These are phyloP conservation scores for Exophiala sp. DNA, from an alignment of 2,329 filamentous ascomycete genomes.

Conservation along the genomic window DNA sequence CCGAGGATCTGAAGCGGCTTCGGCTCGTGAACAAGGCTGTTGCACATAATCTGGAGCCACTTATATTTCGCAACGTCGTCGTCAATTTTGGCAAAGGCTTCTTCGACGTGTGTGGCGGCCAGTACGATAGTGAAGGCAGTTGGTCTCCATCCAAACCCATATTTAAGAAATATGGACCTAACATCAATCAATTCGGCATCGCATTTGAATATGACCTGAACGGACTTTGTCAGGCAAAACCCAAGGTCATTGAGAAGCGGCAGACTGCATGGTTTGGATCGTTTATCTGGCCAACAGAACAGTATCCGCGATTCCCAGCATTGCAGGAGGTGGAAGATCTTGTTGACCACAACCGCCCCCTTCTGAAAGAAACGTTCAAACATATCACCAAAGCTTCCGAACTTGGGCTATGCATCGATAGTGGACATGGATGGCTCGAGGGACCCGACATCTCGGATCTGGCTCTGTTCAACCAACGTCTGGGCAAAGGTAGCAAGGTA, in stretches of 20 bases:
- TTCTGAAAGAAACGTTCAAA: slow-evolving; percentile 47
- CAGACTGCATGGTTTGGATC: slow-evolving; percentile 57
- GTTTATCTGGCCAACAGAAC: slow-evolving; percentile 58
- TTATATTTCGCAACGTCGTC: slow-evolving; percentile 58
- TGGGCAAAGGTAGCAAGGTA: slow-evolving; percentile 36
- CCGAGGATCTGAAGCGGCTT: slow-evolving; percentile 54
- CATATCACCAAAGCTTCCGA: slow-evolving; percentile 53
- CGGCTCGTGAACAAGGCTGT: slow-evolving; percentile 58
- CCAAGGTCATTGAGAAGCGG: slow-evolving; percentile 52
- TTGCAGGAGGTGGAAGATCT: slow-evolving; percentile 57
- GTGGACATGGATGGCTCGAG: slow-evolving; percentile 60
- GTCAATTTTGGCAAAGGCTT: slow-evolving; percentile 61
- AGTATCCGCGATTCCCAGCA: slow-evolving; percentile 55
- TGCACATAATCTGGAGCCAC: slow-evolving; percentile 52
- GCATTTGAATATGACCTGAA: slow-evolving; percentile 57
- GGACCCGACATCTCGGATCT: slow-evolving; percentile 54
- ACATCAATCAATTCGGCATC: slow-evolving; percentile 60
- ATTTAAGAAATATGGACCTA: slow-evolving; percentile 57
- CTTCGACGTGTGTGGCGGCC: slow-evolving; percentile 33
- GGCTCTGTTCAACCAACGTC: slow-evolving; percentile 43
- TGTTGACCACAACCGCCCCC: slow-evolving; percentile 44
- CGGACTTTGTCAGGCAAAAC: slow-evolving; percentile 45
- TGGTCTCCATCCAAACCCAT: slow-evolving; percentile 45
- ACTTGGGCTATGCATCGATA: slow-evolving; percentile 62
- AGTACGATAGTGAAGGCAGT: slow-evolving; percentile 31